These are phyloP conservation scores for Glutinoglossum americanum DNA, from an alignment of 495 filamentous ascomycete species.

Conservation along the genomic window DNA sequence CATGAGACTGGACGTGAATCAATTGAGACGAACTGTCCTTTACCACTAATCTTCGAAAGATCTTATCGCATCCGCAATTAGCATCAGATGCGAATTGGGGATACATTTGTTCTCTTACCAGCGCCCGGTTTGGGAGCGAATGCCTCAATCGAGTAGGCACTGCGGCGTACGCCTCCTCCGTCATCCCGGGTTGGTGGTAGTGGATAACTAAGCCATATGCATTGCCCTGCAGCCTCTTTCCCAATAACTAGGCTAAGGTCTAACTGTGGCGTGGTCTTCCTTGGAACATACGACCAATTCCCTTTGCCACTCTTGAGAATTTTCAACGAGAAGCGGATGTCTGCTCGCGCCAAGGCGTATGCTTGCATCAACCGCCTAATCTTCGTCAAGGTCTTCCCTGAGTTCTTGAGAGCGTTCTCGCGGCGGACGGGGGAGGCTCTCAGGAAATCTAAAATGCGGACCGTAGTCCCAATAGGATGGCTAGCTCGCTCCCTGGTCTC, in stretches of 20 bases:
- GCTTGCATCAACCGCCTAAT: slow-evolving; percentile 48
- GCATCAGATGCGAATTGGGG: background rate
- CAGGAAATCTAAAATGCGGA: slow-evolving; percentile 47
- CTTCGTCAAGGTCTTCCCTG: slow-evolving; percentile 33
- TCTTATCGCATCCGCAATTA: slow-evolving; percentile 14
- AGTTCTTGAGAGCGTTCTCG: slow-evolving; percentile 38
- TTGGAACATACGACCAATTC: slow-evolving; percentile 55
- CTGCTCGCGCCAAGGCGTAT: slow-evolving; percentile 53
- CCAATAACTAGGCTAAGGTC: slow-evolving; percentile 52
- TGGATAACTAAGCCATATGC: slow-evolving; percentile 15
- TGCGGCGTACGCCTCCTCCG: background rate
- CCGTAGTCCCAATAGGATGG: slow-evolving; percentile 59
- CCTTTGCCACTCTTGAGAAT: slow-evolving; percentile 40
- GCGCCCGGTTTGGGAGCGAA: slow-evolving; percentile 33
- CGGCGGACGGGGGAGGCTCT: slow-evolving; percentile 51
- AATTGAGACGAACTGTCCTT: slow-evolving; percentile 48
- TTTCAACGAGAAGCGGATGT: slow-evolving; percentile 40
- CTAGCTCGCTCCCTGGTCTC: slow-evolving; percentile 17
- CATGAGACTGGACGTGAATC: slow-evolving; percentile 57
- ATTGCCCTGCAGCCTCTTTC: slow-evolving; percentile 35
- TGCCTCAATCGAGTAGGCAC: slow-evolving; percentile 23
- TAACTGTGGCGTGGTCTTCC: slow-evolving; percentile 21
- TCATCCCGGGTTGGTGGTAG: slow-evolving; percentile 4
- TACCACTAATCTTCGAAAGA: slow-evolving; percentile 28
- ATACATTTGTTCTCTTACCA: slow-evolving; percentile 12